Evolutionary conservation across 2,329 filamentous ascomycete species (phyloP).

Genomic region (Calcarisporium arbuscula): DNA sequence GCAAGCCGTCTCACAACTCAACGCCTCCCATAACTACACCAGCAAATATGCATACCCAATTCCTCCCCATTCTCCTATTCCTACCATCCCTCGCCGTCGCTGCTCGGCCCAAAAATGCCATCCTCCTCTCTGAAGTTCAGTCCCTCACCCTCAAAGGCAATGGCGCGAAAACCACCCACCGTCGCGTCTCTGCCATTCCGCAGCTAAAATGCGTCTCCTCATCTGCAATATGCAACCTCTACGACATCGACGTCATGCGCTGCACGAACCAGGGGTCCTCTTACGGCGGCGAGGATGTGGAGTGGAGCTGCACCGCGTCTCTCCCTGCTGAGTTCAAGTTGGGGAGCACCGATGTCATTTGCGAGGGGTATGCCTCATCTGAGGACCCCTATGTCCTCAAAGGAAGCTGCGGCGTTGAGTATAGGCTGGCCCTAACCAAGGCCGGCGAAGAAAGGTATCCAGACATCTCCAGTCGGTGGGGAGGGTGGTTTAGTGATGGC

Average conservation of each 20-base stretch:
- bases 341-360: slow-evolving; percentile 82
- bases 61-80: slow-evolving; percentile 14
- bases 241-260: slow-evolving; percentile 75
- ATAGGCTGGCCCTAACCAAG: slow-evolving; percentile 71
- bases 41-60: not conserved
- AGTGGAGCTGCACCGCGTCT: slow-evolving; percentile 77
- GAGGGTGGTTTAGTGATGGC: slow-evolving; percentile 27
- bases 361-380: slow-evolving; percentile 74
- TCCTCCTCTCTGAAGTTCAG: slow-evolving; percentile 58
- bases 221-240: slow-evolving; percentile 57
- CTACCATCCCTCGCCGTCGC: slow-evolving; percentile 19
- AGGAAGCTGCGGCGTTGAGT: slow-evolving; percentile 90
- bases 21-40: not conserved
- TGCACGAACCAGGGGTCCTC: slow-evolving; percentile 80
- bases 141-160: slow-evolving; percentile 69
- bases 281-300: slow-evolving; percentile 73
- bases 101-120: slow-evolving; percentile 40
- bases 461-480: slow-evolving; percentile 34
- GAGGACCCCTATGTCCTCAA: slow-evolving; percentile 84
- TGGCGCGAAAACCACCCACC: slow-evolving; percentile 60
- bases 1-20: not conserved
- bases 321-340: slow-evolving; percentile 61
- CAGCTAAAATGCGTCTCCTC: slow-evolving; percentile 73
- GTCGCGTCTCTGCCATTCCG: slow-evolving; percentile 69
- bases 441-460: slow-evolving; percentile 68